Base-by-base conservation (phyloP, 345 rosid genomes). In the Rhodomyrtus tomentosa region DNA sequence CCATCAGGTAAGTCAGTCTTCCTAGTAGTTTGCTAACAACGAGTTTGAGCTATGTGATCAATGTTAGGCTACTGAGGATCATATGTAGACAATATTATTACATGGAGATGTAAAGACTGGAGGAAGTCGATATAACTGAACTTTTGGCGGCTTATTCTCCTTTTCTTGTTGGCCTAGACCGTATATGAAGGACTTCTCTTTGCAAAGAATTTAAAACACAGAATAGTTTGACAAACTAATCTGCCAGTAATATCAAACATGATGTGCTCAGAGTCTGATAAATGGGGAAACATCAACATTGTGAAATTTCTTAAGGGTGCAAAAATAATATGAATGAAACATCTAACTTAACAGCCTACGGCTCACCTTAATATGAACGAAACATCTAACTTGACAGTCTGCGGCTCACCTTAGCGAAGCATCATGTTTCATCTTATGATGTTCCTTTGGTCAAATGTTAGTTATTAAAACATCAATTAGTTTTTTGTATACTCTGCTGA, bases 1-100 rank as follows among this genome's bases (percentile, higher is more conserved):
- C 88, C 96, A 91, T 89, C 99, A 95, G 98, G 98, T 93, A 82
- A 59, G 53, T 45, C 54, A 32, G 10, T 62, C 45, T 55, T 45
- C 50, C 72, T n/a, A 32, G 45, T 25, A 24, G 25, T 42, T 24
- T 53, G 62, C n/a, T 53, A 55, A 14, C 76, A 24, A 51, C 8
- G 0, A 10, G 21, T 80, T 80, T 45, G 82, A 80, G 14, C 54
- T 80, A n/a, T 80, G 82, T n/a, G 82, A 51, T 80, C 24, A 36
- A 68, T 80, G 55, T 14, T 80, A 0, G 7, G 82, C 82, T 49
- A 21, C 13, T 3, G 6, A 42, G 53, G 82, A 49, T 80, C 38
- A 14, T 80, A 45, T 27, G 42, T 27, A 45, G 16, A n/a, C 4
- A 16, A 45, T 80, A 51, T 25, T 51, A 13, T 45, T 29, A n/a